Conservation (phyloP, 306 rosid species). For the Lathyrus tuberosus region DNA sequence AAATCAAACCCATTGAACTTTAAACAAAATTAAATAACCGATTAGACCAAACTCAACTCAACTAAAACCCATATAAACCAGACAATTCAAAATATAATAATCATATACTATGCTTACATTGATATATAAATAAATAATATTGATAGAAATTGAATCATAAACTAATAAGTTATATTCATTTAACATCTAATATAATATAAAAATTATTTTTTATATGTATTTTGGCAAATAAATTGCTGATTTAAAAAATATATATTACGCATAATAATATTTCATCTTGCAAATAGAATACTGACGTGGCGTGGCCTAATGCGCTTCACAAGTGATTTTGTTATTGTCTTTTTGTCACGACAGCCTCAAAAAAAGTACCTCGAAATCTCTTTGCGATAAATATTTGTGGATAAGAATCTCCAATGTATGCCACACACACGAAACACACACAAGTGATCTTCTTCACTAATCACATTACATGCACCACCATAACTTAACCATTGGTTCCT, state of each 20-base stretch:
- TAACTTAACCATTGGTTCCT: constrained; percentile 22
- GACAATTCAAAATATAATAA: no score
- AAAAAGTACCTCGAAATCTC: constrained; percentile 52
- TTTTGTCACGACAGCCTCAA: constrained; percentile 44
- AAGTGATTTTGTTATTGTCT: constrained; percentile 30
- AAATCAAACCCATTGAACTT: no score
- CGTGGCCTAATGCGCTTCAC: constrained; percentile 53
- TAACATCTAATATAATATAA: no score
- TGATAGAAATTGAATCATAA: no score
- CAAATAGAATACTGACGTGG: constrained; percentile 45
- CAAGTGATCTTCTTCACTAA: constrained; percentile 17
- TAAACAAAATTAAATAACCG: no score
- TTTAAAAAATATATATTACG: background rate
- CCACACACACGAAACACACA: constrained; percentile 61
- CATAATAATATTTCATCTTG: constrained; percentile 35
- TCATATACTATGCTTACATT: no score
- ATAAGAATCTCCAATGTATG: constrained; percentile 67
- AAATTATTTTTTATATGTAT: no score
- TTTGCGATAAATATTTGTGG: constrained; percentile 69
- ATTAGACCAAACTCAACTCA: no score
- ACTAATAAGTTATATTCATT: no score
- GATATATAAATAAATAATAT: no score
- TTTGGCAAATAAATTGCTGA: no score
- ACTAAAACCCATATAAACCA: no score
- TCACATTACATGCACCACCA: constrained; percentile 42